These are phyloP conservation scores for Mariannaea elegans DNA, from an alignment of 2,329 filamentous ascomycete species.

Conservation along the genomic window DNA sequence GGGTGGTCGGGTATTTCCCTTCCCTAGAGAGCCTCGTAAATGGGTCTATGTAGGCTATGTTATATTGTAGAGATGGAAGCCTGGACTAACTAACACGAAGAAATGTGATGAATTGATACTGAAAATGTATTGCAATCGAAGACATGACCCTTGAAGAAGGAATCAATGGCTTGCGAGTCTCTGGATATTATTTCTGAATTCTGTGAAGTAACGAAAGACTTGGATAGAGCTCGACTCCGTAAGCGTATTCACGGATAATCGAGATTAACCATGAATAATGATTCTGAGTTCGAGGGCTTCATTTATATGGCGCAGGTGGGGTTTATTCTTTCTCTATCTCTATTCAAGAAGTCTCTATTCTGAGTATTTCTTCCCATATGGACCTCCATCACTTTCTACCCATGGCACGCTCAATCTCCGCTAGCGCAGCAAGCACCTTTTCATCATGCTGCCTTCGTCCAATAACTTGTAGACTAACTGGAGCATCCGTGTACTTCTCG, in stretches of 20 bases:
- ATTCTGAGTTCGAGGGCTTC: too few relatives aligned
- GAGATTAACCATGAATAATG: too few relatives aligned
- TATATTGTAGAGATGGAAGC: background rate
- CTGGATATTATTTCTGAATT: too few relatives aligned
- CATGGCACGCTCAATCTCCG: slow-evolving; percentile 38
- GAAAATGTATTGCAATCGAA: background rate
- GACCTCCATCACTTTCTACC: slow-evolving; percentile 20
- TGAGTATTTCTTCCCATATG: background rate
- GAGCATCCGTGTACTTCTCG: slow-evolving; percentile 36
- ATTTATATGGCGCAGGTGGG: too few relatives aligned
- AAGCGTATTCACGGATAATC: too few relatives aligned
- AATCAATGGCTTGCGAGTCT: too few relatives aligned
- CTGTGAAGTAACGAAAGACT: too few relatives aligned
- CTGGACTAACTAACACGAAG: background rate
- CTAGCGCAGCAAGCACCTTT: slow-evolving; percentile 41
- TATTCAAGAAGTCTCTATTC: too few relatives aligned
- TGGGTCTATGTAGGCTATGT: too few relatives aligned
- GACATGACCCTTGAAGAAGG: background rate
- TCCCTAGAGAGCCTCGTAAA: slow-evolving; percentile 3
- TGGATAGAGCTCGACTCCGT: too few relatives aligned
- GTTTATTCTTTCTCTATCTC: too few relatives aligned
- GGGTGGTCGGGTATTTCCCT: slow-evolving; percentile 4
- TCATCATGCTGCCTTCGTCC: slow-evolving; percentile 43
- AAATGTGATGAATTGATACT: background rate
- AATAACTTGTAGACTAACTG: slow-evolving; percentile 41